Evolutionary conservation across 352 stramenopile genomes (phyloP).

Genomic region (Blastocystis sp.): DNA sequence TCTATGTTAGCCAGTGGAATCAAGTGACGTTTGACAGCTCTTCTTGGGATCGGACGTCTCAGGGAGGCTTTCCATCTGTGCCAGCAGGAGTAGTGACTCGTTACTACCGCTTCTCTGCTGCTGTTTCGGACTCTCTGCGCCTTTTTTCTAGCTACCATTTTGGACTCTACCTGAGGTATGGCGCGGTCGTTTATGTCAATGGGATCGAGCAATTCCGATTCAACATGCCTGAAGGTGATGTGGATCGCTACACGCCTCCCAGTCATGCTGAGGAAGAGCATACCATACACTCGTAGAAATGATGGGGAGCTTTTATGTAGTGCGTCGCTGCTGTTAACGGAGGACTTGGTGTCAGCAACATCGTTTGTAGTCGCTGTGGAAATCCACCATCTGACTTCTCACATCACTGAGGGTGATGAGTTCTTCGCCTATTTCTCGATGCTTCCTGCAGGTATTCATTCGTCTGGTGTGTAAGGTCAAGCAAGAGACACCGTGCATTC

Average conservation of each 20-base stretch:
- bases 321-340: background rate
- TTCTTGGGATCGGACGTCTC: background rate
- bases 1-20: background rate
- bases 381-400: background rate
- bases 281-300: background rate
- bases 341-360: background rate
- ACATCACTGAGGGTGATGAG: background rate
- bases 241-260: background rate
- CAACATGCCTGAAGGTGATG: background rate
- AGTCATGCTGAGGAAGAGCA: background rate
- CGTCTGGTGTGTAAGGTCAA: background rate
- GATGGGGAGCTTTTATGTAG: background rate
- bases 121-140: background rate
- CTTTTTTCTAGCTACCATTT: slow-evolving; percentile 9
- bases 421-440: background rate
- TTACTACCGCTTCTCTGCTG: background rate
- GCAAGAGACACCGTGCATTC: background rate
- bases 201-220: slow-evolving; percentile 9
- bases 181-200: slow-evolving; percentile 37
- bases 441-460: background rate
- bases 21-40: background rate
- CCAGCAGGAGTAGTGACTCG: background rate
- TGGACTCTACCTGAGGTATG: background rate
- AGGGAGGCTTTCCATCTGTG: background rate
- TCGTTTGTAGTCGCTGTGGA: background rate